Evolutionary conservation across 352 stramenopile genomes (phyloP).

Genomic region (Phytopythium boreale): DNA sequence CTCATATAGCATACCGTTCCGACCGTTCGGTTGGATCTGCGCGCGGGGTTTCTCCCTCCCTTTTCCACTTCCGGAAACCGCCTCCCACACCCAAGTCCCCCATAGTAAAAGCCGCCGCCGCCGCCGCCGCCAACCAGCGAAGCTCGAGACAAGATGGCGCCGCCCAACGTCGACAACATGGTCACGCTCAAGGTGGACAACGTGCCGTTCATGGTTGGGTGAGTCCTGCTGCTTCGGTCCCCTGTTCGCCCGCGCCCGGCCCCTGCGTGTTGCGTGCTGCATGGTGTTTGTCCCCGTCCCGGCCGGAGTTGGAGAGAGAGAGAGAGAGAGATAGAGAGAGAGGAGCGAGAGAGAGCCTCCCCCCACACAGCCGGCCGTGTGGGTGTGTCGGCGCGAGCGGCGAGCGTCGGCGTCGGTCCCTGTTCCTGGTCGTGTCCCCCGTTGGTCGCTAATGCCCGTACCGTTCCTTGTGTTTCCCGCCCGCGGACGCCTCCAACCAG

Average conservation of each 20-base stretch:
- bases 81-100: too few species aligned
- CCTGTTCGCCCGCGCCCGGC: neutral
- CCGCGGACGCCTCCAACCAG: constrained; percentile 7
- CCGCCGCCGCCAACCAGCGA: too few species aligned
- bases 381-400: constrained; percentile 7
- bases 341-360: neutral
- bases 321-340: neutral
- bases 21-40: neutral
- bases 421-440: constrained; percentile 6
- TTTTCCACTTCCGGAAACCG: neutral
- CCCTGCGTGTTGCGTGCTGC: neutral
- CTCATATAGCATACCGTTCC: neutral
- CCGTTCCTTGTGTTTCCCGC: constrained; percentile 1
- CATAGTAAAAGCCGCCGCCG: neutral
- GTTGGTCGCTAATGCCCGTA: constrained; percentile 1
- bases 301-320: neutral
- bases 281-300: neutral
- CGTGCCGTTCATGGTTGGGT: constrained; percentile 76
- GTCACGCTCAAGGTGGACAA: constrained; percentile 90
- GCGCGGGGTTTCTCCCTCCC: neutral
- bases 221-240: constrained; percentile 12
- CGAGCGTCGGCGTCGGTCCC: constrained; percentile 9
- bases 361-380: neutral
- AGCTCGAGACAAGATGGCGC: constrained; percentile 57
- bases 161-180: constrained; percentile 80